These are phyloP conservation scores for Leptographium procerum DNA, from an alignment of 2,329 filamentous ascomycete genomes.

Conservation along the genomic window DNA sequence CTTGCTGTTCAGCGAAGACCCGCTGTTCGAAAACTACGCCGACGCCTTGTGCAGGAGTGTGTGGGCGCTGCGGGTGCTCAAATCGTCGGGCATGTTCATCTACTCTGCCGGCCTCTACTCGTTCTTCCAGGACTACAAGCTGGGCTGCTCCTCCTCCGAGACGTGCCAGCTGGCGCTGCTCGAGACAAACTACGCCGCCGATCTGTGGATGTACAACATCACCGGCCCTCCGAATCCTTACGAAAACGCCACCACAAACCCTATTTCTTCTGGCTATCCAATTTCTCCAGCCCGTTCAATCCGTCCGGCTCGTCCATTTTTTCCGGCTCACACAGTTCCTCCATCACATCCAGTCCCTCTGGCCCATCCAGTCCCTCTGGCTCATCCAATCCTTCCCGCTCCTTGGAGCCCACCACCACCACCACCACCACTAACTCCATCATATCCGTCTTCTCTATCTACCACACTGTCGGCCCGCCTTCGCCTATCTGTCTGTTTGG, in stretches of 20 bases:
- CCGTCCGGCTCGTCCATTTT: no score
- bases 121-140: slow-evolving; percentile 46
- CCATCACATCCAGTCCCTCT: no score
- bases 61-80: neutral
- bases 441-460: neutral
- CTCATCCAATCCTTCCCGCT: neutral
- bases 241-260: neutral
- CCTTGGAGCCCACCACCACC: neutral
- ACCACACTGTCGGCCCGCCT: neutral
- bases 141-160: neutral
- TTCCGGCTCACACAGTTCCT: no score
- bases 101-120: slow-evolving; percentile 51
- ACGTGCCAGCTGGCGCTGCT: slow-evolving; percentile 7
- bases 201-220: neutral
- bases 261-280: no score
- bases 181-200: neutral
- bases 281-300: no score
- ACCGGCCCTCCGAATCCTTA: neutral
- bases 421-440: neutral
- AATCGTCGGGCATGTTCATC: slow-evolving; percentile 28
- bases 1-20: slow-evolving; percentile 26
- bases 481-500: neutral
- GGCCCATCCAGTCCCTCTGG: no score
- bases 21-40: slow-evolving; percentile 39
- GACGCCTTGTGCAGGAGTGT: slow-evolving; percentile 43